A percentile compares a stretch with the other conserved stretches of the same genome.
phyloP scores from a whole-genome alignment of 2,329 filamentous ascomycete genomes.

The Neopestalotiopsis rosae region DNA sequence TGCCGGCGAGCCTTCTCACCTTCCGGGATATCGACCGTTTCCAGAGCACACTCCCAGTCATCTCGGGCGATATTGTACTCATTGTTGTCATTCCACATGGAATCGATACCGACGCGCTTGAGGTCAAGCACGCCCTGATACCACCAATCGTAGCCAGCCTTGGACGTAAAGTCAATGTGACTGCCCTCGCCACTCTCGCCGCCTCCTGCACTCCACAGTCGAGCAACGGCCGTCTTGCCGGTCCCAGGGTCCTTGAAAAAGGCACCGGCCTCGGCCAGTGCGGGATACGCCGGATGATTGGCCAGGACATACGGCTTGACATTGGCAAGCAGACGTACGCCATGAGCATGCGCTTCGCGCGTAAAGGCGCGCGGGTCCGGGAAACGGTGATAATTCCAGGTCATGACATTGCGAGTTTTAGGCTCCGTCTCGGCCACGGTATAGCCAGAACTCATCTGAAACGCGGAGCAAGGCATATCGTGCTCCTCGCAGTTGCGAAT shows the following conservation, averaged over 20 bases:
- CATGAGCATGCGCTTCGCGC: constrained; percentile 63
- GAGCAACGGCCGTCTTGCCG: constrained; percentile 57
- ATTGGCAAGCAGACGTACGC: constrained; percentile 72
- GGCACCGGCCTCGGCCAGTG: constrained; percentile 61
- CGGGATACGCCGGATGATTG: constrained; percentile 70
- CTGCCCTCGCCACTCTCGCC: constrained; percentile 73
- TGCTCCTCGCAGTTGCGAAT: constrained; percentile 65
- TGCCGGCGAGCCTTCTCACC: constrained; percentile 46
- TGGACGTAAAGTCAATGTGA: constrained; percentile 76
- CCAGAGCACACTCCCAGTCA: constrained; percentile 66
- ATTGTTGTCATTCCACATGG: constrained; percentile 83
- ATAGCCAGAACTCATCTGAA: constrained; percentile 77
- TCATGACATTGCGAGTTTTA: constrained; percentile 73
- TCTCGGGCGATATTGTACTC: constrained; percentile 73
- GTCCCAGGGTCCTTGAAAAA: constrained; percentile 68
- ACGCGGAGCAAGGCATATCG: constrained; percentile 72
- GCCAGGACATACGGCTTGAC: constrained; percentile 75
- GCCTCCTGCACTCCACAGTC: constrained; percentile 75
- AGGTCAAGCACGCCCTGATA: constrained; percentile 69
- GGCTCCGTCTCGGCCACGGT: constrained; percentile 70
- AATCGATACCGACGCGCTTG: constrained; percentile 69
- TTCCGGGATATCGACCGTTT: constrained; percentile 44
- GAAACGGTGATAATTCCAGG: constrained; percentile 75
- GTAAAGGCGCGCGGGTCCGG: constrained; percentile 71
- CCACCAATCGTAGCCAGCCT: constrained; percentile 73